Evolutionary conservation across 129 eudicot genomes (phyloP).

Genomic region (Logfia minima): DNA sequence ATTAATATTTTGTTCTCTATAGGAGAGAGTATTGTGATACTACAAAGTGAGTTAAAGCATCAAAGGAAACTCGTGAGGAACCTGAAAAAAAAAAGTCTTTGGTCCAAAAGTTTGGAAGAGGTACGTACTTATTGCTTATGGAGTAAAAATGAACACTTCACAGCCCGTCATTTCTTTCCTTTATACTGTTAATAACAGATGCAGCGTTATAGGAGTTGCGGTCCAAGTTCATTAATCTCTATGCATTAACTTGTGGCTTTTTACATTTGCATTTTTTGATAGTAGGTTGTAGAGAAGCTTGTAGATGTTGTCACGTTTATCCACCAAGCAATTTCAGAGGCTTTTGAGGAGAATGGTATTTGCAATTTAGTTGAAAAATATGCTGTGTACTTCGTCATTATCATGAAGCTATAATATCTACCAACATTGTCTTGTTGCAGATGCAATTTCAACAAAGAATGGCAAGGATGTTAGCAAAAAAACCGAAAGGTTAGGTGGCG

Average conservation of each 20-base stretch:
- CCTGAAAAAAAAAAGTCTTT: constrained; percentile 91
- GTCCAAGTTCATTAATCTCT: background rate
- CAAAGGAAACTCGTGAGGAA: constrained; percentile 75
- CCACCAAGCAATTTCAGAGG: constrained; percentile 77
- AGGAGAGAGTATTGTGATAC: constrained; percentile 77
- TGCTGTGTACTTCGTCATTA: background rate
- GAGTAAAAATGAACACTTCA: background rate
- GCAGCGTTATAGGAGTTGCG: background rate
- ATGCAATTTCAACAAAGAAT: constrained; percentile 34
- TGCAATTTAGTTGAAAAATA: constrained; percentile 3
- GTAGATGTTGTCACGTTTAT: constrained; percentile 88
- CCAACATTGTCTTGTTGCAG: constrained; percentile 15
- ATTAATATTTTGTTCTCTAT: constrained; percentile 23
- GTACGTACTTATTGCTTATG: constrained; percentile 37
- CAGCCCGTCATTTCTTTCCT: background rate
- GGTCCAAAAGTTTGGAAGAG: constrained; percentile 90
- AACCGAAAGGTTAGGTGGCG: constrained; percentile 73
- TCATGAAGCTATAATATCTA: background rate
- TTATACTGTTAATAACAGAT: background rate
- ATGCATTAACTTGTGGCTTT: constrained; percentile 14
- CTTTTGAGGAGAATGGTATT: constrained; percentile 75
- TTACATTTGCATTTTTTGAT: constrained; percentile 15
- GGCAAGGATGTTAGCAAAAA: constrained; percentile 42
- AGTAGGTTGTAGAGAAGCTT: constrained; percentile 95
- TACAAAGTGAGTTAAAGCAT: constrained; percentile 89